Base-by-base conservation (phyloP, 768 basidiomycete species). In the Rhizopogon vinicolor region DNA sequence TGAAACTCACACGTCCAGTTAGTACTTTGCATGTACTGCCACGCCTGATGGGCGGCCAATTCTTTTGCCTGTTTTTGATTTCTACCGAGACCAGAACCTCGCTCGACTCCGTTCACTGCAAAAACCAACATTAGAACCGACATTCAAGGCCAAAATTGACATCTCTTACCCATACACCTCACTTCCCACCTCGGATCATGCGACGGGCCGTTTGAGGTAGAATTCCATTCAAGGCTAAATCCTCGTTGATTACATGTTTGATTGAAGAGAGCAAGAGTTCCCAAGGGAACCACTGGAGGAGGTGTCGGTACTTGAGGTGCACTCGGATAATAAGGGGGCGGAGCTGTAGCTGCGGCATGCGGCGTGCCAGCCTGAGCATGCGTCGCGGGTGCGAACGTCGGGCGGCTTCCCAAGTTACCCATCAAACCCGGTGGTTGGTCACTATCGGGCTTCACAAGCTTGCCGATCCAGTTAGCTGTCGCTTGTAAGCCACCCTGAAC, bases 41-140 rank as follows among this genome's bases (percentile, higher is more conserved):
- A 84, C 48, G 85, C 85, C 51, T 78, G 71, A 43, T 78, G 76
- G 28, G 83, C 84, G 12, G 86, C 85, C 54, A 82, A 78, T 69
- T 86, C 84, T 59, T 85, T 87, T 7, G 85, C 86, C 14, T 68
- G 39, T 59, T 86, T 87, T 67, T 85, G 84, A 53, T 74, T 86
- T 56, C 79, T 82, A 14, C 80, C 86, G 3, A 49, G 56, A 0
- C 84, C 86, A 7, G 63, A 48, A 22, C 85, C 86, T 58, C 61
- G 75, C 58, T 77, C 73, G n/a, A 69, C 61, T 1, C 68, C 74
- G 55, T 81, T 77, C 14, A 87, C 85, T 87, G 50, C 33, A 2
- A 22, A n/a, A 39, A 9, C 25, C 51, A 7, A 44, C 53, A 22
- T 56, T 53, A 46, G 31, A 33, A 33, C 31, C 6, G 22, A 9